These are phyloP conservation scores for Nakazawaea laoshanensis DNA, from an alignment of 805 yeast species.

Conservation along the genomic window DNA sequence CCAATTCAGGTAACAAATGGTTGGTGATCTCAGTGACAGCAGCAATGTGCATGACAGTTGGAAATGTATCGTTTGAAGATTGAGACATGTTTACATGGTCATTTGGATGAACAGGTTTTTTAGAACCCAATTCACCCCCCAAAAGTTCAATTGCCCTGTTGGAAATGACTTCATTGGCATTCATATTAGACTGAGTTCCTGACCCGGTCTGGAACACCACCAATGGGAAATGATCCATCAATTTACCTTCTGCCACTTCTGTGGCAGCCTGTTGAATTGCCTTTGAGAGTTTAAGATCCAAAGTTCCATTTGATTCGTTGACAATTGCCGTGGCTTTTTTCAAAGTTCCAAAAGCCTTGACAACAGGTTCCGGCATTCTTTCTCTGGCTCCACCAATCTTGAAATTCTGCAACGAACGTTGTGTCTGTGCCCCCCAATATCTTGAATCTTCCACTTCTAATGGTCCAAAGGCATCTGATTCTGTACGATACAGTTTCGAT, in stretches of 20 bases:
- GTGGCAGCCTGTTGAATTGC: slow-evolving; percentile 93
- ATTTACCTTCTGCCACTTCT: slow-evolving; percentile 88
- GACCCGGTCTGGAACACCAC: slow-evolving; percentile 99
- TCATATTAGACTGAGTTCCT: slow-evolving; percentile 98
- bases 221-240: slow-evolving; percentile 91
- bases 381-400: slow-evolving; percentile 92
- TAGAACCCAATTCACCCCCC: slow-evolving; percentile 89
- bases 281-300: slow-evolving; percentile 74
- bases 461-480: slow-evolving; percentile 95
- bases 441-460: slow-evolving; percentile 79
- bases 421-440: slow-evolving; percentile 99
- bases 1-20: slow-evolving; percentile 73
- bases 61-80: slow-evolving; percentile 98
- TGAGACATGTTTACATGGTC: slow-evolving; percentile 98
- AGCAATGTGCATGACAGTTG: slow-evolving; percentile 99
- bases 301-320: slow-evolving; percentile 65
- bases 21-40: slow-evolving; percentile 83
- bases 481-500: slow-evolving; percentile 45
- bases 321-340: slow-evolving; percentile 94
- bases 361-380: slow-evolving; percentile 83
- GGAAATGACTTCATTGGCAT: slow-evolving; percentile 97
- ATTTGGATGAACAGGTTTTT: slow-evolving; percentile 94
- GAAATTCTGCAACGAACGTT: slow-evolving; percentile 87
- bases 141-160: slow-evolving; percentile 95
- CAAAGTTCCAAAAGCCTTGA: slow-evolving; percentile 86